Percentiles rank a stretch among this genome's conserved stretches.
Conservation (phyloP, 192 early-diverging fungal genomes). For the Rhizoclosmatium sp. region DNA sequence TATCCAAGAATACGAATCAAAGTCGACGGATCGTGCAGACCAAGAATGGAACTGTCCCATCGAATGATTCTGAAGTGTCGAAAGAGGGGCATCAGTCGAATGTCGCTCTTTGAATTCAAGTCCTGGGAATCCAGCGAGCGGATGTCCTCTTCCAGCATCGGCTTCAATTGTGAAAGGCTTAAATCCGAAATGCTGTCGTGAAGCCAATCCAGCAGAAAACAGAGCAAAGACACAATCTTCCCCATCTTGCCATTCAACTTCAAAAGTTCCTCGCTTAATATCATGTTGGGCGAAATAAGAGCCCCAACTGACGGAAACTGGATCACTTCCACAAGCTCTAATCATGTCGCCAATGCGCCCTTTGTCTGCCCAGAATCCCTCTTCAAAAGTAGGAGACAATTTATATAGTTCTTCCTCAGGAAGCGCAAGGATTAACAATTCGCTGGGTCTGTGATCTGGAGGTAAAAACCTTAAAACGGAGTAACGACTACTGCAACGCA, state of each 20-base stretch:
- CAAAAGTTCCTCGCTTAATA: neutral
- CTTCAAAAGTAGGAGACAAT: slow-evolving; percentile 59
- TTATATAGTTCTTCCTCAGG: slow-evolving; percentile 50
- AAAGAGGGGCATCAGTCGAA: neutral
- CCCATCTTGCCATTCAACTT: slow-evolving; percentile 21
- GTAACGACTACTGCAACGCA: too few species aligned
- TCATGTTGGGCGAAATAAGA: slow-evolving; percentile 32
- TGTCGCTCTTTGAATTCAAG: neutral
- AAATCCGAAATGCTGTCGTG: slow-evolving; percentile 1
- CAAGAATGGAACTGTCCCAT: slow-evolving; percentile 13
- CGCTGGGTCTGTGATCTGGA: neutral
- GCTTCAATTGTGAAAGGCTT: neutral
- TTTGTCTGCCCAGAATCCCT: slow-evolving; percentile 42
- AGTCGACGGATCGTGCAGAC: slow-evolving; percentile 15
- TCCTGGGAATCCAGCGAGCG: slow-evolving; percentile 28
- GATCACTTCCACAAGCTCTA: neutral
- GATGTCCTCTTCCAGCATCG: neutral
- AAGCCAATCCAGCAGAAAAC: slow-evolving; percentile 4
- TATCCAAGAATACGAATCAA: slow-evolving; percentile 15
- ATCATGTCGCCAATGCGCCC: neutral
- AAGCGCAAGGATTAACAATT: slow-evolving; percentile 43
- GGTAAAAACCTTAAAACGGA: too few species aligned
- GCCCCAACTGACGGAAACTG: slow-evolving; percentile 41
- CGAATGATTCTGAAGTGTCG: neutral
- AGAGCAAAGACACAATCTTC: slow-evolving; percentile 13